Base-by-base conservation (phyloP, 2,329 filamentous ascomycete species). In the Verticillium nonalfalfae region DNA sequence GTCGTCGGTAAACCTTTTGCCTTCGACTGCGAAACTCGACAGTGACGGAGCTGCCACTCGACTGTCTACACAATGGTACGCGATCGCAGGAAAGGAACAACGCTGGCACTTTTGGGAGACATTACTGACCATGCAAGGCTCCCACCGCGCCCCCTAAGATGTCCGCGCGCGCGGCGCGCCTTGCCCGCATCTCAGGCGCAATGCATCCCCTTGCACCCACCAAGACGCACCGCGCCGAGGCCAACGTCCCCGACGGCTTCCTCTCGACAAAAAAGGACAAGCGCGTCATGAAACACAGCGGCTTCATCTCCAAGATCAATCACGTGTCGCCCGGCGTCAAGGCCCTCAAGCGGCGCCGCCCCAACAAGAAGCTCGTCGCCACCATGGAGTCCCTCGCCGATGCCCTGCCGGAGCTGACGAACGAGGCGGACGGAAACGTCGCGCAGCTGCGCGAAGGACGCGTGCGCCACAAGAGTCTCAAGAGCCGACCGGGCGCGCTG, bases 181-280 rank as follows among this genome's bases (percentile, higher is more conserved):
- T 78, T 64, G 78, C 80, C 63, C 81, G 82, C 68, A 72, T 83
- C 56, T 76, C 78, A 63, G 79, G 76, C 67, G 69, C 77, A 68
- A 75, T 78, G 67, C 78, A 82, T 71, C 79, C 79, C 11, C 77
- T 82, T 64, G 73, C 80, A 26, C 81, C 84, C 58, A 75, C 79
- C 71, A 82, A 81, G 69, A 77, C 79, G 13, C 81, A 82, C 72
- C 83, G 81, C 59, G 70, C 77, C 57, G 76, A 81, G 67, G 80
- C 83, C 66, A 71, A 76, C 57, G 79, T 82, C 14, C 74, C 79
- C 56, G 82, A 86, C 71, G 65, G 73, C 63, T 93, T 94, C 75
- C 78, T 86, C 63, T 83, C 86, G 60, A 87, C 83, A 65, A 98
- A 97, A 76, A 88, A 85, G 71, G 91, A 96, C 78, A 96, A 94